These are phyloP conservation scores for Beauveria medogensis DNA, from an alignment of 2,329 filamentous ascomycete genomes.

Conservation along the genomic window DNA sequence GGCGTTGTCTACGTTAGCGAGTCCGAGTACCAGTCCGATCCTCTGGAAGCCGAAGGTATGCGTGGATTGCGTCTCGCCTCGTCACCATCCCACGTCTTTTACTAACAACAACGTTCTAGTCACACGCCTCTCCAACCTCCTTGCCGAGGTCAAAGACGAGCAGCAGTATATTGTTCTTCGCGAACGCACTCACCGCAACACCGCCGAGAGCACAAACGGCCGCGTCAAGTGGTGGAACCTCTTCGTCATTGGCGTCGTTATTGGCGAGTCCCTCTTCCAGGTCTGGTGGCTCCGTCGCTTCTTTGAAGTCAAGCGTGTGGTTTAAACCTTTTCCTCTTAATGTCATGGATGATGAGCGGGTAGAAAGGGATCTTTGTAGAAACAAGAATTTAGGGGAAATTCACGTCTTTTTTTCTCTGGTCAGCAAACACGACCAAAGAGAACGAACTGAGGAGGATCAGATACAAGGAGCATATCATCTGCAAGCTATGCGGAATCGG, in stretches of 20 bases:
- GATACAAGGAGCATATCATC: neutral
- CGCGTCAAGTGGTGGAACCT: conserved; percentile 99
- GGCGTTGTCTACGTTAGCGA: conserved; percentile 96
- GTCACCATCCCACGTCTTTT: neutral
- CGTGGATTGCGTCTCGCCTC: neutral
- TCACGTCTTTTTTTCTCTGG: neutral
- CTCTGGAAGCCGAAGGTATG: conserved; percentile 80
- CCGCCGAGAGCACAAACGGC: conserved; percentile 94
- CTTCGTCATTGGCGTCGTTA: conserved; percentile 82
- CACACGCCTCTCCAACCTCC: conserved; percentile 71
- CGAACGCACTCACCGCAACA: conserved; percentile 95
- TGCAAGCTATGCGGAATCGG: neutral
- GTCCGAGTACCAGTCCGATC: conserved; percentile 73
- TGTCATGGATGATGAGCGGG: neutral
- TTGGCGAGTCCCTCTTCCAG: conserved; percentile 93
- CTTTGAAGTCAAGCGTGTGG: conserved; percentile 75
- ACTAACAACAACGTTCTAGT: conserved; percentile 42
- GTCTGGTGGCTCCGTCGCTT: conserved; percentile 99
- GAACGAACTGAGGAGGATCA: neutral
- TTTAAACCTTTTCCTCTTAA: conserved; percentile 30
- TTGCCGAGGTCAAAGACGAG: conserved; percentile 93
- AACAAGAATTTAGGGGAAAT: neutral
- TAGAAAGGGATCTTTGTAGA: neutral
- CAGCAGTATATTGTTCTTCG: conserved; percentile 94
- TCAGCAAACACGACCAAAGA: neutral